Evolutionary conservation across 2,329 filamentous ascomycete genomes (phyloP).

Genomic region (Paracorniculantispora psalliotae): DNA sequence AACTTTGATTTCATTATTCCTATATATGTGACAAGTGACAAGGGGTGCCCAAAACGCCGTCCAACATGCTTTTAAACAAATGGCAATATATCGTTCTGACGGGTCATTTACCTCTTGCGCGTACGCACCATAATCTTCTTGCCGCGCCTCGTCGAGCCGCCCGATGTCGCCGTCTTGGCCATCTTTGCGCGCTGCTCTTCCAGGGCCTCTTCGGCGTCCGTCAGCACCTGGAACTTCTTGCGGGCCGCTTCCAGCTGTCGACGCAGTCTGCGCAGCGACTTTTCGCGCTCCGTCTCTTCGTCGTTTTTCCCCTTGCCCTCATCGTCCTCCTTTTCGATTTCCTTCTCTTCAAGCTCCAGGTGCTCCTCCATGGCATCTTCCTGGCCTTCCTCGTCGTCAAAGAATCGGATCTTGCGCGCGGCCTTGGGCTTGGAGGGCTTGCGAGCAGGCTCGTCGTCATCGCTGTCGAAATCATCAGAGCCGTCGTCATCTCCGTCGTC

Average conservation of each 20-base stretch:
- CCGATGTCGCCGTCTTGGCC: conserved; percentile 59
- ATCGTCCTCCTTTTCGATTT: conserved; percentile 22
- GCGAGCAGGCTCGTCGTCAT: conserved; percentile 26
- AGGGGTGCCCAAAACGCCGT: not conserved
- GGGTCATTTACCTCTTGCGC: conserved; percentile 49
- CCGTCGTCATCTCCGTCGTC: conserved; percentile 28
- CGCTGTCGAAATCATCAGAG: conserved; percentile 28
- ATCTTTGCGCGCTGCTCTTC: conserved; percentile 58
- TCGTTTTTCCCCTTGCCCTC: conserved; percentile 24
- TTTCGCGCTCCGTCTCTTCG: conserved; percentile 35
- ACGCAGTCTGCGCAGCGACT: conserved; percentile 40
- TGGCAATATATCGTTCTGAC: not conserved
- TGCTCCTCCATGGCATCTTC: conserved; percentile 26
- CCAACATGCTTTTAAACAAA: not conserved
- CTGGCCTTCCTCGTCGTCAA: conserved; percentile 36
- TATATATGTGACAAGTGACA: not conserved
- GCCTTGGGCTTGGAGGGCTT: conserved; percentile 25
- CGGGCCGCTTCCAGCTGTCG: conserved; percentile 45
- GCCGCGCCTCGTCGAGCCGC: conserved; percentile 54
- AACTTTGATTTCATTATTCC: not conserved
- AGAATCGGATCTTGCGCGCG: conserved; percentile 49
- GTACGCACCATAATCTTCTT: conserved; percentile 59
- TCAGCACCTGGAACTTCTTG: conserved; percentile 50
- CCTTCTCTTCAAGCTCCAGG: conserved; percentile 27
- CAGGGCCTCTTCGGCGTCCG: conserved; percentile 52